Percentiles rank a stretch among this genome's conserved stretches.
Evolutionary conservation across 306 rosid genomes (phyloP).

Genomic region (Spatholobus suberectus): DNA sequence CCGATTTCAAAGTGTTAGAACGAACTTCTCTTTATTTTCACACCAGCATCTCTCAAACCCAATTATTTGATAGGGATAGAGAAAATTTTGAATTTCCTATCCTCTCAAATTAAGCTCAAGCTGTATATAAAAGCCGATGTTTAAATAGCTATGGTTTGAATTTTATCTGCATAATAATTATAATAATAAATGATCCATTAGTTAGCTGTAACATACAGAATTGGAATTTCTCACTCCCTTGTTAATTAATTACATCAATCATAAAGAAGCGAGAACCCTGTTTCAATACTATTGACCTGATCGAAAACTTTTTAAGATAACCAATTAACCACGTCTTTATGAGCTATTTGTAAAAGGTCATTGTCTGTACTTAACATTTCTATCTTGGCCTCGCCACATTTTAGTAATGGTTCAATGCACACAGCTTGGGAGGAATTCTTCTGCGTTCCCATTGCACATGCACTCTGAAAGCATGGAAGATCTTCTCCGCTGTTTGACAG

Average conservation of each 20-base stretch:
- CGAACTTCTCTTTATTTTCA: conserved; percentile 32
- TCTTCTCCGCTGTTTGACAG: conserved; percentile 34
- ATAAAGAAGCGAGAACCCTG: neutral
- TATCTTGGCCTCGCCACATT: conserved; percentile 9
- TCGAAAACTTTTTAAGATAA: neutral
- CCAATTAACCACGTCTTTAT: neutral
- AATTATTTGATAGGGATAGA: neutral
- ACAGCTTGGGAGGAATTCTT: conserved; percentile 5
- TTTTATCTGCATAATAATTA: neutral
- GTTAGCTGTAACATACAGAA: neutral
- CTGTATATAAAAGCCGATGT: neutral
- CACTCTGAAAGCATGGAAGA: conserved; percentile 24
- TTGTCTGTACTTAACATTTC: conserved; percentile 10
- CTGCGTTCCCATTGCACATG: conserved; percentile 34
- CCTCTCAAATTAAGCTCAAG: neutral
- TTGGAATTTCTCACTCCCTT: conserved; percentile 4
- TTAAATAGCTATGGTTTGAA: neutral
- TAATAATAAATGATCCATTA: neutral
- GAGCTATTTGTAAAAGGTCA: neutral
- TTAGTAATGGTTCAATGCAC: conserved; percentile 27
- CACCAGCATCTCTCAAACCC: neutral
- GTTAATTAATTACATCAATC: neutral
- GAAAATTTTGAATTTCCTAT: neutral
- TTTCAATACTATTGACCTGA: neutral
- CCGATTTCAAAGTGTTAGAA: conserved; percentile 18